Percentiles rank a stretch among this genome's conserved stretches.
phyloP scores from a whole-genome alignment of 75 land plant genomes.

The Chamaecyparis obtusa region DNA sequence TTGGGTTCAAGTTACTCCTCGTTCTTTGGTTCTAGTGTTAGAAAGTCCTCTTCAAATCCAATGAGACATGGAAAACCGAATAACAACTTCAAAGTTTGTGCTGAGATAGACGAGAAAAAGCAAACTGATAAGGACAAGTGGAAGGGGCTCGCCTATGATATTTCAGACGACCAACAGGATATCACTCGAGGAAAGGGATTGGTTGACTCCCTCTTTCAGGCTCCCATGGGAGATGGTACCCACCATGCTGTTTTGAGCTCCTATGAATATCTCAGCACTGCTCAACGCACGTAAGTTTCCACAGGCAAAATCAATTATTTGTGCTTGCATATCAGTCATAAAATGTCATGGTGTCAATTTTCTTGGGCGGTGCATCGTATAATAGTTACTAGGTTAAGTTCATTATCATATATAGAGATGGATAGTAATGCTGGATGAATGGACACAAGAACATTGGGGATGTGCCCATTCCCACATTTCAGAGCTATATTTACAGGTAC shows the following conservation, averaged over 20 bases:
- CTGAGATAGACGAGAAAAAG: constrained; percentile 46
- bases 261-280: constrained; percentile 83
- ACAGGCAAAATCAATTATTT: background rate
- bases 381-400: background rate
- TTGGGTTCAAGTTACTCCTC: background rate
- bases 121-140: constrained; percentile 61
- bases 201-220: constrained; percentile 88
- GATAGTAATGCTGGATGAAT: background rate
- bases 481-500: background rate
- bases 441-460: background rate
- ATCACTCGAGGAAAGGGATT: constrained; percentile 90
- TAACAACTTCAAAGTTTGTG: constrained; percentile 36
- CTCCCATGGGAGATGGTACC: constrained; percentile 77
- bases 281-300: constrained; percentile 57
- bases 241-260: constrained; percentile 73
- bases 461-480: background rate
- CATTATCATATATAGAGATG: background rate
- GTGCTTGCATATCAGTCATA: background rate
- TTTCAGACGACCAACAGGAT: constrained; percentile 95
- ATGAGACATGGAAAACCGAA: constrained; percentile 1
- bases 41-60: background rate
- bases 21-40: background rate
- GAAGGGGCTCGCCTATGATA: constrained; percentile 72
- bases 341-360: background rate
- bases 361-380: background rate